These are phyloP conservation scores for Haberlea rhodopensis DNA, from an alignment of 257 asterid genomes.

Conservation along the genomic window DNA sequence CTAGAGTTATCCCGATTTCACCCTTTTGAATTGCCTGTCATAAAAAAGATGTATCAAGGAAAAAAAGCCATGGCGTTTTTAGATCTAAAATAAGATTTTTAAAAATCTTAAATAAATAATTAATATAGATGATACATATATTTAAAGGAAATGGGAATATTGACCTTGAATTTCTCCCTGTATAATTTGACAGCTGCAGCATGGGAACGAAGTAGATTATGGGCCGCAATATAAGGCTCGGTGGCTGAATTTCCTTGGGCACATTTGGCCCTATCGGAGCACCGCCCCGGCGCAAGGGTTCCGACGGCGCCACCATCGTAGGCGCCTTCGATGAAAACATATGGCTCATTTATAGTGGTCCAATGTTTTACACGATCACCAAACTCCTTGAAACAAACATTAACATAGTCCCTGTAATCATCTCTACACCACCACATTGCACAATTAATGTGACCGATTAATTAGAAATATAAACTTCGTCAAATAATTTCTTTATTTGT, in stretches of 20 bases:
- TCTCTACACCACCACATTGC: slow-evolving; percentile 32
- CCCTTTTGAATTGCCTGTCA: slow-evolving; percentile 53
- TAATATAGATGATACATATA: background rate
- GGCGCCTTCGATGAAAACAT: slow-evolving; percentile 26
- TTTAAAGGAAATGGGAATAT: background rate
- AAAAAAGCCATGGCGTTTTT: no score
- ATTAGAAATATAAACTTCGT: no score
- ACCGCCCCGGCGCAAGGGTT: slow-evolving; percentile 46
- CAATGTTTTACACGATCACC: slow-evolving; percentile 62
- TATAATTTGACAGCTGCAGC: slow-evolving; percentile 44
- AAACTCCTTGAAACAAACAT: slow-evolving; percentile 51
- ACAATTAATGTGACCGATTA: no score
- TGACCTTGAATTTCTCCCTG: slow-evolving; percentile 45
- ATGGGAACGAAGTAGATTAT: slow-evolving; percentile 50
- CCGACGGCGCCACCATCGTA: slow-evolving; percentile 46
- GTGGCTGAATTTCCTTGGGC: slow-evolving; percentile 44
- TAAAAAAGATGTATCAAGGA: no score
- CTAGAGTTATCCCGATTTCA: slow-evolving; percentile 47
- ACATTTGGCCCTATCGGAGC: slow-evolving; percentile 47
- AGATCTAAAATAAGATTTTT: no score
- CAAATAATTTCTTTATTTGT: background rate
- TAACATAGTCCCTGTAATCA: slow-evolving; percentile 47
- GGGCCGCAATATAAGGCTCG: slow-evolving; percentile 64
- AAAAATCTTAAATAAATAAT: background rate
- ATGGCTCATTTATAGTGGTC: slow-evolving; percentile 61